Percentiles rank a stretch among this genome's conserved stretches.
phyloP scores from a whole-genome alignment of 1,284 basidiomycete species.

The Exobasidium rhododendri region DNA sequence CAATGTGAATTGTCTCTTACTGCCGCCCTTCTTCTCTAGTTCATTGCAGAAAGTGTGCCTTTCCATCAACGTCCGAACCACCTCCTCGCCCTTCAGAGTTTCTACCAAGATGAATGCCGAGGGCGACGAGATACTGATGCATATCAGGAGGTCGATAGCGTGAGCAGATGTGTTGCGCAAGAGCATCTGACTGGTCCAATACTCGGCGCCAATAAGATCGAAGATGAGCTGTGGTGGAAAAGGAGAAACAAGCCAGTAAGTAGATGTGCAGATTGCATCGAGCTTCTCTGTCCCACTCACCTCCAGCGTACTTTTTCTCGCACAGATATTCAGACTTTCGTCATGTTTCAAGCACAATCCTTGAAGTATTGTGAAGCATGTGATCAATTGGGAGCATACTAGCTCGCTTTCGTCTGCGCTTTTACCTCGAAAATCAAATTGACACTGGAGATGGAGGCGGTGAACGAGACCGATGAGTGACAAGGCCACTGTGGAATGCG shows the following conservation, averaged over 20 bases:
- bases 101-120: neutral
- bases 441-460: neutral
- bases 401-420: neutral
- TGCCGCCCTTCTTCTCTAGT: neutral
- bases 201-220: neutral
- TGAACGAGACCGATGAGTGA: neutral
- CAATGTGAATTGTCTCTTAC: neutral
- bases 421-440: neutral
- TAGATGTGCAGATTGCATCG: no score
- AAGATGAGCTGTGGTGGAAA: conserved; percentile 1
- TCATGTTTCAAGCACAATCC: conserved; percentile 5
- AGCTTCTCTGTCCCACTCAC: no score
- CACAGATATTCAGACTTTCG: neutral
- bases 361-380: conserved; percentile 10
- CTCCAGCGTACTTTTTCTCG: conserved; percentile 1
- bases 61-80: conserved; percentile 5
- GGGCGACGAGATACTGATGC: conserved; percentile 6
- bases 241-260: no score
- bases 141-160: conserved; percentile 8
- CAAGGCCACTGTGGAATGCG: neutral
- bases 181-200: neutral
- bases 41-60: neutral
- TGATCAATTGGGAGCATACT: conserved; percentile 1
- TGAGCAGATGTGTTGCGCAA: neutral
- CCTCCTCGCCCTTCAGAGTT: conserved; percentile 4